These are phyloP conservation scores for Hemerocallis citrina DNA, from an alignment of 106 monocot species.

Conservation along the genomic window DNA sequence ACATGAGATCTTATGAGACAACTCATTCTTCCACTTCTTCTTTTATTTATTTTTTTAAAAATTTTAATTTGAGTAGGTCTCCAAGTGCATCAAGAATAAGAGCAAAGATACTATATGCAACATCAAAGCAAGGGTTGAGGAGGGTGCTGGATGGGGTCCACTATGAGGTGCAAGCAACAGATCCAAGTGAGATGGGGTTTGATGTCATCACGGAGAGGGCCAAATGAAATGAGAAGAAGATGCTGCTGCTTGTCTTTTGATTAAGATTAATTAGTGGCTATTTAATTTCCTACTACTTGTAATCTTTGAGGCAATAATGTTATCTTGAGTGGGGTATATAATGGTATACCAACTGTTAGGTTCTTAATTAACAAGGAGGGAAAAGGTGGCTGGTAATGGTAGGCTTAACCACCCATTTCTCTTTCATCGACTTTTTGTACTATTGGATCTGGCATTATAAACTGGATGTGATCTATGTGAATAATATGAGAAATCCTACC, in stretches of 20 bases:
- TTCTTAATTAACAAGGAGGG: neutral
- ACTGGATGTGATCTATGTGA: too few relatives aligned
- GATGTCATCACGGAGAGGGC: slow-evolving; percentile 73
- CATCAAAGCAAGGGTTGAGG: slow-evolving; percentile 79
- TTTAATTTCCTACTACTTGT: neutral
- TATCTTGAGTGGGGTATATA: neutral
- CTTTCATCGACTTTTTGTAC: neutral
- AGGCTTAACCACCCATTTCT: slow-evolving; percentile 5
- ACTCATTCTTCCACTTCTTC: neutral
- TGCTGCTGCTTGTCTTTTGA: too few relatives aligned
- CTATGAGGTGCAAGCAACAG: slow-evolving; percentile 86
- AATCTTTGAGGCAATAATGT: neutral
- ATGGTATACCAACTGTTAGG: neutral
- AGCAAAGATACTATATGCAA: slow-evolving; percentile 82
- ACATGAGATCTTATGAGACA: neutral
- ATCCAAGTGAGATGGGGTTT: slow-evolving; percentile 81
- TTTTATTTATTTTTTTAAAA: neutral
- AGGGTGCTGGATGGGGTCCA: slow-evolving; percentile 80
- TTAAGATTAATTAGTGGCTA: too few relatives aligned
- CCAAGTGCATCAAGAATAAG: slow-evolving; percentile 71
- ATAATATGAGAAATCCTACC: too few relatives aligned
- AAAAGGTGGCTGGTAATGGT: neutral
- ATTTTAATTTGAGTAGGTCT: slow-evolving; percentile 26
- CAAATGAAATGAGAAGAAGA: slow-evolving; percentile 10
- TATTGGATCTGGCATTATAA: neutral